phyloP scores from a whole-genome alignment of 768 basidiomycete species.

The Boletus sp. region DNA sequence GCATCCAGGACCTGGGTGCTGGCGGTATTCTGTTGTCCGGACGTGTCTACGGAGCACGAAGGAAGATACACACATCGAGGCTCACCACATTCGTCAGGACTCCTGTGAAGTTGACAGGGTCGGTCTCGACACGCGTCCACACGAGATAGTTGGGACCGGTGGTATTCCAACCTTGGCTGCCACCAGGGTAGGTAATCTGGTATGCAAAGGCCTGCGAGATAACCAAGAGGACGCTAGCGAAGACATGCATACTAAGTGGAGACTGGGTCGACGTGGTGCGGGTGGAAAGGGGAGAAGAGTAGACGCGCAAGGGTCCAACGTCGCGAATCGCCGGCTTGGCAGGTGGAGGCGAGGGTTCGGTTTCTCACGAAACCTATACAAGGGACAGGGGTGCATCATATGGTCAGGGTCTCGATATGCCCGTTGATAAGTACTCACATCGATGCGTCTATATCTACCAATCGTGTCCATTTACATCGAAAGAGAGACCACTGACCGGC shows the following conservation, averaged over 20 bases:
- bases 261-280: not conserved
- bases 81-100: slow-evolving; percentile 63
- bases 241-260: slow-evolving; percentile 41
- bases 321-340: slow-evolving; percentile 10
- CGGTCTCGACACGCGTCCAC: slow-evolving; percentile 68
- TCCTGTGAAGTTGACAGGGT: slow-evolving; percentile 63
- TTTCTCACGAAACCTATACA: slow-evolving; percentile 24
- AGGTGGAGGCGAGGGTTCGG: not conserved
- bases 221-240: slow-evolving; percentile 43
- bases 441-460: not conserved
- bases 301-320: not conserved
- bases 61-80: not conserved
- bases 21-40: slow-evolving; percentile 33
- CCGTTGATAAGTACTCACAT: slow-evolving; percentile 1
- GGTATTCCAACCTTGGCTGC: slow-evolving; percentile 52
- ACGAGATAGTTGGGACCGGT: slow-evolving; percentile 48
- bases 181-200: slow-evolving; percentile 51
- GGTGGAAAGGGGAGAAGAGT: not conserved
- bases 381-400: not conserved
- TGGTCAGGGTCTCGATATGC: not conserved
- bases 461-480: slow-evolving; percentile 7
- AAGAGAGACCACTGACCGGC: not conserved
- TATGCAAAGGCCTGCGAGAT: slow-evolving; percentile 62
- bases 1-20: slow-evolving; percentile 50
- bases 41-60: slow-evolving; percentile 1